Percentiles rank a stretch among this genome's conserved stretches.
Evolutionary conservation across 257 asterid genomes (phyloP).

Genomic region (Solanum medicagineum): DNA sequence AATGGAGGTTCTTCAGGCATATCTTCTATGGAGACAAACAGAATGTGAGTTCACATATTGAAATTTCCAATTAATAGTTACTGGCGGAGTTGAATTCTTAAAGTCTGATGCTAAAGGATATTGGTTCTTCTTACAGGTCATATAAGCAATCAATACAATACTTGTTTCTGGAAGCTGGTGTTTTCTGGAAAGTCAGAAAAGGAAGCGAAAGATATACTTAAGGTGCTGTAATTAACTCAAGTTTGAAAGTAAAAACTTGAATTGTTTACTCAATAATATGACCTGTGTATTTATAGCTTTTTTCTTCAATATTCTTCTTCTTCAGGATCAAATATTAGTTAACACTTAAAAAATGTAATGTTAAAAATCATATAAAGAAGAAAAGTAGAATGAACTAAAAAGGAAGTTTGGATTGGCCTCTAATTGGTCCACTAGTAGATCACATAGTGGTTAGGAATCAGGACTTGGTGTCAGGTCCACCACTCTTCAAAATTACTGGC

Average conservation of each 20-base stretch:
- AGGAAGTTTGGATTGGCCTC: neutral
- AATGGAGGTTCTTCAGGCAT: slow-evolving; percentile 76
- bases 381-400: neutral
- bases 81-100: neutral
- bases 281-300: neutral
- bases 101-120: neutral
- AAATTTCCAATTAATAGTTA: neutral
- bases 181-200: slow-evolving; percentile 41
- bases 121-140: slow-evolving; percentile 46
- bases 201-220: slow-evolving; percentile 48
- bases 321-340: neutral
- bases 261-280: neutral
- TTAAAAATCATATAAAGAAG: neutral
- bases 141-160: slow-evolving; percentile 41
- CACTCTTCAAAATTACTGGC: neutral
- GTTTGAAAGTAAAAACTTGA: neutral
- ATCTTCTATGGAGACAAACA: slow-evolving; percentile 71
- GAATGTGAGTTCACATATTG: slow-evolving; percentile 34
- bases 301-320: neutral
- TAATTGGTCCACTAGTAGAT: neutral
- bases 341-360: neutral
- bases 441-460: neutral
- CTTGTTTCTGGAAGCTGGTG: slow-evolving; percentile 67
- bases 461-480: neutral
- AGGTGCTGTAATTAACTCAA: slow-evolving; percentile 20